These are phyloP conservation scores for Cyclotella kingstonii DNA, from an alignment of 108 stramenopile genomes.

Conservation along the genomic window DNA sequence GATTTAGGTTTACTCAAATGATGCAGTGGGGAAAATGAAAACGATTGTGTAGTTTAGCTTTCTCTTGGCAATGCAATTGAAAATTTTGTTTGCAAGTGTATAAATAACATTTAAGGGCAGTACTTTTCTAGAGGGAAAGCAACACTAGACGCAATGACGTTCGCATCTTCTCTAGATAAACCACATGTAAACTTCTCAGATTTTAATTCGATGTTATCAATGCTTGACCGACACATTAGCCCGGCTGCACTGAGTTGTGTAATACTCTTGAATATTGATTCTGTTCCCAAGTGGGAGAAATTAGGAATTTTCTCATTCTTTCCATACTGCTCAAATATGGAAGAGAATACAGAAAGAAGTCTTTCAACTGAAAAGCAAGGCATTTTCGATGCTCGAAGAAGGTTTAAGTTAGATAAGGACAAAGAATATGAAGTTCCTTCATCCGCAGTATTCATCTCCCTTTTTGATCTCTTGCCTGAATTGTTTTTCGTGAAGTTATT, in stretches of 20 bases:
- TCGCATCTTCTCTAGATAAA: conserved; percentile 37
- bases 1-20: too few relatives aligned
- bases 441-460: conserved; percentile 15
- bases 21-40: too few relatives aligned
- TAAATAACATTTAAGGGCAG: conserved; percentile 2
- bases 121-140: conserved; percentile 50
- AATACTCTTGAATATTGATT: conserved; percentile 24
- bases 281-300: conserved; percentile 26
- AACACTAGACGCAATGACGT: conserved; percentile 34
- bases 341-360: conserved; percentile 58
- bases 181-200: conserved; percentile 39
- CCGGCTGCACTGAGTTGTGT: conserved; percentile 37
- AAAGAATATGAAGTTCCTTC: conserved; percentile 51
- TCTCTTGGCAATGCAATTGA: too few relatives aligned
- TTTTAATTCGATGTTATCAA: conserved; percentile 17
- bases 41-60: too few relatives aligned
- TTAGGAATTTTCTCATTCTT: background rate
- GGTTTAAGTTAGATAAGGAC: conserved; percentile 37
- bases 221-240: conserved; percentile 16
- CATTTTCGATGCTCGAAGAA: conserved; percentile 28
- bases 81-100: background rate
- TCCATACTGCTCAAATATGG: conserved; percentile 58
- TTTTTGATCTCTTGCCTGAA: conserved; percentile 47
- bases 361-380: conserved; percentile 64
- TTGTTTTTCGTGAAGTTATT: conserved; percentile 58